phyloP scores from a whole-genome alignment of 2,329 filamentous ascomycete species.

The Aspergillus unguis region DNA sequence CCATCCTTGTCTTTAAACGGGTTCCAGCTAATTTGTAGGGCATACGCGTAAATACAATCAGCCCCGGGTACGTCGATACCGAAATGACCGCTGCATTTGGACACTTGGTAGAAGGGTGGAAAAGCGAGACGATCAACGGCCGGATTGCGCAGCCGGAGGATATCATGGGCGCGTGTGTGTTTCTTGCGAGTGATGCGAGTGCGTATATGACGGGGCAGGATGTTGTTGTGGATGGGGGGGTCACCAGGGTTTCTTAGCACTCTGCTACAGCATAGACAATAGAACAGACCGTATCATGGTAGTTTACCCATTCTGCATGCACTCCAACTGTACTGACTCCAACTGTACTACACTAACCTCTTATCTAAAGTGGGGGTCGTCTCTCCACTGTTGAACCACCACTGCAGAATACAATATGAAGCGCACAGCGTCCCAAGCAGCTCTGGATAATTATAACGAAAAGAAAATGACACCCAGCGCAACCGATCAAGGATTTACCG shows the following conservation, averaged over 20 bases:
- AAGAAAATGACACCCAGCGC: conserved; percentile 28
- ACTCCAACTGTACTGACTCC: conserved; percentile 4
- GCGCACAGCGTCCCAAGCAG: conserved; percentile 7
- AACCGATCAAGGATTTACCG: conserved; percentile 24
- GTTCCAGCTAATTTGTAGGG: conserved; percentile 21
- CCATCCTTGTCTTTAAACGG: not conserved
- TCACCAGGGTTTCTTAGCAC: conserved; percentile 13
- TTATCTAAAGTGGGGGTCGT: conserved; percentile 28
- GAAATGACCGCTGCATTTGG: conserved; percentile 42
- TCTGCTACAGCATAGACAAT: not conserved
- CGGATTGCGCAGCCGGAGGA: conserved; percentile 50
- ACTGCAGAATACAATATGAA: conserved; percentile 26
- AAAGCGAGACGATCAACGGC: conserved; percentile 49
- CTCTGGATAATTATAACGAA: conserved; percentile 25
- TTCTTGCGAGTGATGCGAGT: conserved; percentile 49
- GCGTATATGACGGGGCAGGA: conserved; percentile 46
- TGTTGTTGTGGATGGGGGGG: conserved; percentile 47
- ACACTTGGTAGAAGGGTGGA: conserved; percentile 49
- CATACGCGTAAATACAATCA: conserved; percentile 44
- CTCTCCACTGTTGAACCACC: conserved; percentile 17
- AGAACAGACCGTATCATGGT: not conserved
- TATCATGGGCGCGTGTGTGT: conserved; percentile 49
- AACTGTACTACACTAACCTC: not conserved
- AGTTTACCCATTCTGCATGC: not conserved
- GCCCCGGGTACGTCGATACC: conserved; percentile 39